These are phyloP conservation scores for Sporothrix luriei DNA, from an alignment of 2,329 filamentous ascomycete species.

Conservation along the genomic window DNA sequence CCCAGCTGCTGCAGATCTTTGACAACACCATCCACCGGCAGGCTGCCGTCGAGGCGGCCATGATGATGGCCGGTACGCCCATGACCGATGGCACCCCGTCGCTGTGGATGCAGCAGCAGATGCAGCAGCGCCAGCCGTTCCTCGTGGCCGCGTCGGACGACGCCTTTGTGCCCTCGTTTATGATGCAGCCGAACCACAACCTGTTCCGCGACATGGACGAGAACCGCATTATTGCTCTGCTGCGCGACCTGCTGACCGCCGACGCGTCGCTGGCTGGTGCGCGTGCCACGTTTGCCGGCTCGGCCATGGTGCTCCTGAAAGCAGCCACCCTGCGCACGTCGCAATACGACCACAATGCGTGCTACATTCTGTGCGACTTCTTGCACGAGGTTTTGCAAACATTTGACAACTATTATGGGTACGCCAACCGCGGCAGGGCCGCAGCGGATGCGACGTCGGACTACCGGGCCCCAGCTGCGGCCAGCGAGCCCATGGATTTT, in stretches of 20 bases:
- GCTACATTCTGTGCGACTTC: constrained; percentile 89
- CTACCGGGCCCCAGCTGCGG: constrained; percentile 16
- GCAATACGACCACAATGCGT: constrained; percentile 78
- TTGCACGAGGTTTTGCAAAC: constrained; percentile 78
- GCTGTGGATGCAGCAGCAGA: constrained; percentile 29
- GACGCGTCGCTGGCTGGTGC: constrained; percentile 49
- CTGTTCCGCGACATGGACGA: constrained; percentile 81
- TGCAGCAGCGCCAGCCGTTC: constrained; percentile 29
- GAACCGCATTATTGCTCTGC: constrained; percentile 78
- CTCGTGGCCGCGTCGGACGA: constrained; percentile 43
- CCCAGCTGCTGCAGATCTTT: constrained; percentile 75
- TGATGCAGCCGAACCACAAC: constrained; percentile 60
- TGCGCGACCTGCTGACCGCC: constrained; percentile 74
- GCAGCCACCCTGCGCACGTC: constrained; percentile 74
- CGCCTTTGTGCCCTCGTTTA: constrained; percentile 54
- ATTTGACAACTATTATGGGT: constrained; percentile 53
- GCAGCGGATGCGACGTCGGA: constrained; percentile 23
- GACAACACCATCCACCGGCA: constrained; percentile 84
- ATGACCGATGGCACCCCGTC: constrained; percentile 36
- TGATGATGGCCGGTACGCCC: constrained; percentile 43
- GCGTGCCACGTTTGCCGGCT: constrained; percentile 72
- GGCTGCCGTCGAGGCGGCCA: constrained; percentile 53
- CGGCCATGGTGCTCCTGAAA: constrained; percentile 73
- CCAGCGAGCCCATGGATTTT: constrained; percentile 45
- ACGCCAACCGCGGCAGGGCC: constrained; percentile 35